phyloP scores from a whole-genome alignment of 257 asterid genomes.

The Solanum chilense region DNA sequence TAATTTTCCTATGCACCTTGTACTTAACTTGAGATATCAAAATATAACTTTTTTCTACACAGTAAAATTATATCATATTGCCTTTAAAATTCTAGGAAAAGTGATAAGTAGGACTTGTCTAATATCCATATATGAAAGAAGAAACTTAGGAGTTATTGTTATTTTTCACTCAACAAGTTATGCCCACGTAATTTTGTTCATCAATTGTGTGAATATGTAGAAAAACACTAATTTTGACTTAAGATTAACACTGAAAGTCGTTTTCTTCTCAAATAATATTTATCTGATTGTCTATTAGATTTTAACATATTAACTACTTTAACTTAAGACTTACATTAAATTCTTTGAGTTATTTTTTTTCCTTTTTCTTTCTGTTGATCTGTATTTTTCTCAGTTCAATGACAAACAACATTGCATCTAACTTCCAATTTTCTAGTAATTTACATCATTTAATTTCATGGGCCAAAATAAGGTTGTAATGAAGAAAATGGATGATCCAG shows the following conservation, averaged over 20 bases:
- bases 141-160: background rate
- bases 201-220: background rate
- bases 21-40: background rate
- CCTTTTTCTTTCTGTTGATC: background rate
- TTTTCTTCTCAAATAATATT: background rate
- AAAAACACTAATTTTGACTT: background rate
- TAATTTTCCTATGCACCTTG: background rate
- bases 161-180: background rate
- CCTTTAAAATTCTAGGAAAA: background rate
- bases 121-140: background rate
- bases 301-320: background rate
- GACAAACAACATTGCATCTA: background rate
- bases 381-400: background rate
- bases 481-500: no score
- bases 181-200: background rate
- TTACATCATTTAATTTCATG: no score
- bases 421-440: background rate
- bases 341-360: background rate
- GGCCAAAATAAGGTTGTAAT: no score
- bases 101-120: background rate
- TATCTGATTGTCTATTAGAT: background rate
- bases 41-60: background rate
- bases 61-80: background rate
- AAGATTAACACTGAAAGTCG: background rate
- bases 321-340: background rate